Evolutionary conservation across 352 stramenopile genomes (phyloP), one percentile per base, ranked within the genome.

Genomic region (Pythium brassicae): DNA sequence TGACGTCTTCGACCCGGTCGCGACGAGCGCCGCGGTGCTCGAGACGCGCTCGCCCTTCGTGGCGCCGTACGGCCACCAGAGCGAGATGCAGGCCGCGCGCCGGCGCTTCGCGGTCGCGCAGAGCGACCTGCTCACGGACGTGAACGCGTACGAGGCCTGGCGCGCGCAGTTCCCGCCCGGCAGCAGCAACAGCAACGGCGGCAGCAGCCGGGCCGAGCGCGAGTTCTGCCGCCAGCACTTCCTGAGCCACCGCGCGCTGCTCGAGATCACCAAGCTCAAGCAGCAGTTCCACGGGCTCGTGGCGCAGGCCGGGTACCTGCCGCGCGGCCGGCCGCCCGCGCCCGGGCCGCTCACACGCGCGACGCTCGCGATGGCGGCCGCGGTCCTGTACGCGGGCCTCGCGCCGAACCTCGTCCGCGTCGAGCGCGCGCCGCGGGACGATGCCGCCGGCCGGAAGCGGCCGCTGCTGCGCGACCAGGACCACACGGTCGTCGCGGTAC

Each of bases 341-440:
- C 11, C 22, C 26, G 34, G 75, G 39, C 57, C 58, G 15, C 78
- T 88, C 55, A 83, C 68, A n/a, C 40, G 53, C 12, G 66, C 89
- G 37, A 62, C 76, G 12, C 65, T 84, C 14, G 74, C 76, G 9
- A 69, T 90, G 32, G 58, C 95, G n/a, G 63, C 80, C 10, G 72
- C 80, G 2, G 61, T 94, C 15, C 49, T 97, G 10, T 92, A 80
- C 49, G 88, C 77, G 25, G 86, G 85, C 20, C 65, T 99, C 27
- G 89, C 95, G 37, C 95, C 95, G 14, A 97, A 98, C 64, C 65
- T 99, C 45, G 86, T 98, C 20, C 79, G 92, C 59, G 66, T 76
- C 25, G 75, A 89, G 47, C 65, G 63, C 8, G 48, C 71, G 7
- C 20, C 57, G 23, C 58, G 62, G 6, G 61, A 74, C 50, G 29